A percentile compares a stretch with the other conserved stretches of the same genome.
Conservation (phyloP, 2,329 filamentous ascomycete species). For the Plectosphaerella cucumerina region DNA sequence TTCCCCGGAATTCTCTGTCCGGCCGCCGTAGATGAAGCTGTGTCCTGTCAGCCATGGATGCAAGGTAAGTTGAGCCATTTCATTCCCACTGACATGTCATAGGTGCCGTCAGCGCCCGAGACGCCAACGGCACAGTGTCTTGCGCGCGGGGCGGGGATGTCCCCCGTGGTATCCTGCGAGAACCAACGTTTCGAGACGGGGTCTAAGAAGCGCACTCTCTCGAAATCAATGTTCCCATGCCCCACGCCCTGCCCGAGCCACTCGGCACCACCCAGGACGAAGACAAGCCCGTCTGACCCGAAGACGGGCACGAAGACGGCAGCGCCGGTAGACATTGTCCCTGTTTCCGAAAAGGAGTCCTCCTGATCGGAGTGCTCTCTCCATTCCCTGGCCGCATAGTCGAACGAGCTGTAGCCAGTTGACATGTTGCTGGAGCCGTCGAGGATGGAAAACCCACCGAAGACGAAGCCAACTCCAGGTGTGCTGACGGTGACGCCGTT, state of each 20-base stretch:
- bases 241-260: neutral
- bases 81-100: constrained; percentile 9
- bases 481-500: too few species aligned
- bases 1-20: neutral
- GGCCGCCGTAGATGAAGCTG: constrained; percentile 13
- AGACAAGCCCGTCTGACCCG: constrained; percentile 6
- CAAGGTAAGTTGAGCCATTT: neutral
- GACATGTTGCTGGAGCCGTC: too few species aligned
- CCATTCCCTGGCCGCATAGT: too few species aligned
- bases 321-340: constrained; percentile 2
- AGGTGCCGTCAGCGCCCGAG: constrained; percentile 6
- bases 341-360: constrained; percentile 2
- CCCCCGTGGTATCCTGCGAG: constrained; percentile 10
- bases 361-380: constrained; percentile 1
- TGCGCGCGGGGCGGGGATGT: constrained; percentile 2
- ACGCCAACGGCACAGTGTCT: constrained; percentile 7
- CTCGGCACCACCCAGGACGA: constrained; percentile 7
- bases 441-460: too few species aligned
- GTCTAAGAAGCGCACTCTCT: constrained; percentile 11
- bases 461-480: too few species aligned
- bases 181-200: constrained; percentile 5
- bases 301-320: constrained; percentile 7
- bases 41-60: neutral
- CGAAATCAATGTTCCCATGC: constrained; percentile 5
- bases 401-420: too few species aligned